Base-by-base conservation (phyloP, 1,139 yeast species). In the Yamadazyma taylorii region DNA sequence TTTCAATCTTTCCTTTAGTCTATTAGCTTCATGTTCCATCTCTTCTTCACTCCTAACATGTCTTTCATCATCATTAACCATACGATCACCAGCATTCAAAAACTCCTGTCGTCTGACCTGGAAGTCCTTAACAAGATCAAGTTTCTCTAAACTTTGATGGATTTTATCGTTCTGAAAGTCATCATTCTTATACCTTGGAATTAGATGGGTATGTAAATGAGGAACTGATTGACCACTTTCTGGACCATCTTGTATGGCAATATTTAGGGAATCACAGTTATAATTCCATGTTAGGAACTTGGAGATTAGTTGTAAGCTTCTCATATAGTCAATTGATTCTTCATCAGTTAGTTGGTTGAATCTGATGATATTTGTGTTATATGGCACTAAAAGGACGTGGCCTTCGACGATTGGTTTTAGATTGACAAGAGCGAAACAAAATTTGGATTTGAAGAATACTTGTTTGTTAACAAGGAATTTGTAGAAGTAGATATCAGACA, bases 211-310 rank as follows among this genome's bases (percentile, higher is more conserved):
- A 58, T 92, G 98, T 19, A 92, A 72, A 60, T 92, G 98, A 2
- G 96, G 95, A 1, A 92, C 82, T 13, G 92, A 79, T 56, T 92
- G 98, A 3, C 98, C 98, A 2, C 97, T 92, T 38, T 87, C 88
- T 0, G 92, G 87, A 0, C 98, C 98, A 57, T 92, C 98, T 56
- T 92, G 98, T 40, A 92, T 87, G 12, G 97, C 89, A 22, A 92
- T 75, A 55, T 92, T 92, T 42, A 88, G 59, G 1, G 95, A 69
- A 49, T 89, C 95, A 1, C 96, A 95, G 32, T 79, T 71, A 57
- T 83, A 89, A 12, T 72, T 64, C 41, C 69, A 55, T 46, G 73
- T 79, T 21, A 92, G 80, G 46, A 86, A 84, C 39, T 64, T 61
- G 43, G 88, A 81, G 1, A 92, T 71, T 36, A 74, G 55, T 48